Evolutionary conservation across 2,329 filamentous ascomycete genomes (phyloP), one percentile per base, ranked within the genome.

Genomic region (Ciborinia camelliae): DNA sequence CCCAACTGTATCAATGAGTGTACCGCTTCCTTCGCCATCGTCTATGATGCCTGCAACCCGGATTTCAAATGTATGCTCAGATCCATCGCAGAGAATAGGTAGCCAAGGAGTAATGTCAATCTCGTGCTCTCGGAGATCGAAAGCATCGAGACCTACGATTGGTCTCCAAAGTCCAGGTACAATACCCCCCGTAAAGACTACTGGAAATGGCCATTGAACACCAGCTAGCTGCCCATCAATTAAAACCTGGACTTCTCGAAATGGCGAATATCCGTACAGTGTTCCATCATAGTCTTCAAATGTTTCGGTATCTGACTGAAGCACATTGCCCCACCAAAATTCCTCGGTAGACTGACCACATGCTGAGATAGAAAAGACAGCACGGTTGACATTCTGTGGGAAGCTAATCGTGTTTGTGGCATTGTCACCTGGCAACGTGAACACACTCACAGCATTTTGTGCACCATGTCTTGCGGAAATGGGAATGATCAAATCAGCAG

Each of bases 281-380:
- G 77, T 76, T 15, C 84, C 86, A 4, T 82, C 81, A 1, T 80
- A 81, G 8, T 77, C 75, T 5, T 81, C 79, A 73, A 93, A 94
- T 4, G 83, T 81, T 43, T 81, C 68, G 4, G 80, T 80, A 68
- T 87, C 83, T 12, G 83, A 84, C 51, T 87, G 82, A 2, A 89
- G 83, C 1, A 92, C 86, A 72, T 94, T 94, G 65, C 82, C 84
- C 86, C 90, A 95, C 90, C 91, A 96, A 72, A 94, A 94, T 74
- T 96, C 91, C 77, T 95, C 91, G 20, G 81, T 78, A 0, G 82
- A 82, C 74, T 95, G 91, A 0, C 90, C 91, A 69, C 87, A 91
- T 20, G 91, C 90, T 10, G 89, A 86, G n/a, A 95, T 81, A 0
- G 89, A 86, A 63, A 94, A 85, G 10, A 92, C 84, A 23, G 91